Base-by-base conservation (phyloP, 1,284 basidiomycete species). In the Porodaedalea pini region DNA sequence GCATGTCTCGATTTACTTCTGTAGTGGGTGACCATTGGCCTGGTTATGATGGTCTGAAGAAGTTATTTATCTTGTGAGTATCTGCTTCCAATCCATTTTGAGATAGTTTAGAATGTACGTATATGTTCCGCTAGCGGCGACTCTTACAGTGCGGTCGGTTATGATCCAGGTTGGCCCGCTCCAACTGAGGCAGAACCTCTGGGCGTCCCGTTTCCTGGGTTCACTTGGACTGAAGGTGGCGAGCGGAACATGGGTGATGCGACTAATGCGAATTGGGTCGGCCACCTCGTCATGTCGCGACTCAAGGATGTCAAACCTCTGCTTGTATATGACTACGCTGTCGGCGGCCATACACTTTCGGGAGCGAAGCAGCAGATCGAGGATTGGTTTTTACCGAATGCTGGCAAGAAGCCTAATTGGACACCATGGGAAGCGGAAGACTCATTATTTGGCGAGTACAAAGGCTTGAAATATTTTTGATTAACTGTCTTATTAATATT, bases 241-340 rank as follows among this genome's bases (percentile, higher is more conserved):
- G 60, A 69, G 53, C 31, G 32, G 10, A 31, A 39, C 6, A 39
- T 53, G 36, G 51, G 51, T 19, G 56, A 58, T 21, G 43, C 49
- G 15, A 36, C 40, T n/a, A 32, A 29, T n/a, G 73, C 78, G 23
- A 81, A 82, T 65, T 82, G 80, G 80, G 77, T 83, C 29, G 80
- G 80, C 0, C 73, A 80, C 66, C 67, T 82, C 63, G 69, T 51
- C 74, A 68, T 63, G 53, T 67, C 41, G 68, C 72, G 34, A 44
- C 59, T 15, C 29, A 32, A 3, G 54, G 59, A 3, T 60, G 65
- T 51, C 67, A 69, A 57, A 67, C 66, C 74, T 3, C 61, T 80
- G 8, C 70, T 82, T 6, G 77, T 80, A 2, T 78, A 79, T 64
- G 72, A 82, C 65, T 81, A 78, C 65, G 80, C 80, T 2, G 63